Base-by-base conservation (phyloP, 345 rosid species). In the Ailanthus altissimus region DNA sequence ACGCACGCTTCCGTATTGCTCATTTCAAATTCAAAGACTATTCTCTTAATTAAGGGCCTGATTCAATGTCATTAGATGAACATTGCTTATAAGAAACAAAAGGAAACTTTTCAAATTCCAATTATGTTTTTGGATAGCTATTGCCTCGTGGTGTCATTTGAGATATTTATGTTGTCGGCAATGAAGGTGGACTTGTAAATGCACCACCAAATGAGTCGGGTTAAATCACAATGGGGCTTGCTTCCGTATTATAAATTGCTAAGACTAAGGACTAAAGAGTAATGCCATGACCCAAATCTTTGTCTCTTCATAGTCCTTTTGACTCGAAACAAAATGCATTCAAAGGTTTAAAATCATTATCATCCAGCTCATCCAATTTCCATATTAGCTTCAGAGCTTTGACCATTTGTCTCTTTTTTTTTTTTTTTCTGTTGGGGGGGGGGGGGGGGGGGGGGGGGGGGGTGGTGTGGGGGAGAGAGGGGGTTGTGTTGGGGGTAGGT, bases 221-320 rank as follows among this genome's bases (percentile, higher is more conserved):
- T 46, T 58, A 40, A 32, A 43, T 72, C 54, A 0, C 4, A 61
- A 58, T 25, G 59, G 32, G 21, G 57, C 47, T 42, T 66, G 56
- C 58, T 68, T 76, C 64, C 79, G 79, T 58, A 76, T 67, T n/a
- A 36, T 14, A 58, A 5, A 32, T 76, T 76, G 49, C 66, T 67
- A 66, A 40, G 72, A 21, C 15, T 36, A 58, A 28, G 21, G 5
- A 46, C 6, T 13, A 32, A 61, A 32, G 8, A 32, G 8, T 54
- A 18, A 20, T 54, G 66, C 57, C 59, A 58, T 23, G 42, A 49
- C 60, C 42, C 10, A 60, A 69, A 28, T 28, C 32, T 14, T 21
- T 45, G 23, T 67, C 47, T 13, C 11, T 43, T 13, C 20, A 26
- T 36, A 38, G 18, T 42, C 51, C 16, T 42, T 66, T 65, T 75